Evolutionary conservation across 2,329 filamentous ascomycete genomes (phyloP).

Genomic region (Pseudocercospora eumusae): DNA sequence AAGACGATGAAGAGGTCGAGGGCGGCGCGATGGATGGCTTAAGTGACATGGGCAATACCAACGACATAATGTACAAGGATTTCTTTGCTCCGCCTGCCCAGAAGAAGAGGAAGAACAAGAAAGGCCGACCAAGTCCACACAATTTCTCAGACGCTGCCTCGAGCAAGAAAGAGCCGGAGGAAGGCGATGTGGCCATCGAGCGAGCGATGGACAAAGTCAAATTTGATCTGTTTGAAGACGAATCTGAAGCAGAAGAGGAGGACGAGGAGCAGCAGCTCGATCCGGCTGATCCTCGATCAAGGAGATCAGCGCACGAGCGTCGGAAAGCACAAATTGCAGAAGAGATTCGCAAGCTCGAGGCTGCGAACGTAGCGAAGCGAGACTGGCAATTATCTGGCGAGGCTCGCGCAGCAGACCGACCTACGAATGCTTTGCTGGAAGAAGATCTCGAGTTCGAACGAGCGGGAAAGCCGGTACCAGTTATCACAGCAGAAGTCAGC

Average conservation of each 20-base stretch:
- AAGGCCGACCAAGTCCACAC: constrained; percentile 58
- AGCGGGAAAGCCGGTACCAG: constrained; percentile 88
- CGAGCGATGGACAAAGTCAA: constrained; percentile 84
- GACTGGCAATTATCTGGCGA: constrained; percentile 91
- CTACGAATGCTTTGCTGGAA: constrained; percentile 87
- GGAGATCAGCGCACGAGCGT: constrained; percentile 81
- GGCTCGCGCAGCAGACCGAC: constrained; percentile 77
- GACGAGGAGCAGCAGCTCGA: constrained; percentile 62
- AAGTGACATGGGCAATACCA: constrained; percentile 70
- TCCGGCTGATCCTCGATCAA: constrained; percentile 68
- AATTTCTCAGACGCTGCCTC: constrained; percentile 44
- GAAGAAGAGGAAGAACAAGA: constrained; percentile 61
- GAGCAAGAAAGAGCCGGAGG: constrained; percentile 43
- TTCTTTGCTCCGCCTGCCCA: constrained; percentile 86
- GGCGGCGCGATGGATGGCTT: constrained; percentile 56
- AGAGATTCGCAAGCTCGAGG: constrained; percentile 89
- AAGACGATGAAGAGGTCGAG: constrained; percentile 62
- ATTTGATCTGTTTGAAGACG: constrained; percentile 80
- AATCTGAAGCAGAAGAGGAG: constrained; percentile 60
- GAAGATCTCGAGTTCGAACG: constrained; percentile 96
- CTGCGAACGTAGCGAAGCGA: constrained; percentile 82
- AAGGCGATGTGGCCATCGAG: constrained; percentile 67
- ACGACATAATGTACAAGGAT: constrained; percentile 86
- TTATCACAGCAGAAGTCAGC: constrained; percentile 87
- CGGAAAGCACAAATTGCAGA: constrained; percentile 81